Evolutionary conservation across 139 green algal species (phyloP), one percentile per base, ranked within the genome.

Genomic region (Volvox africanus): DNA sequence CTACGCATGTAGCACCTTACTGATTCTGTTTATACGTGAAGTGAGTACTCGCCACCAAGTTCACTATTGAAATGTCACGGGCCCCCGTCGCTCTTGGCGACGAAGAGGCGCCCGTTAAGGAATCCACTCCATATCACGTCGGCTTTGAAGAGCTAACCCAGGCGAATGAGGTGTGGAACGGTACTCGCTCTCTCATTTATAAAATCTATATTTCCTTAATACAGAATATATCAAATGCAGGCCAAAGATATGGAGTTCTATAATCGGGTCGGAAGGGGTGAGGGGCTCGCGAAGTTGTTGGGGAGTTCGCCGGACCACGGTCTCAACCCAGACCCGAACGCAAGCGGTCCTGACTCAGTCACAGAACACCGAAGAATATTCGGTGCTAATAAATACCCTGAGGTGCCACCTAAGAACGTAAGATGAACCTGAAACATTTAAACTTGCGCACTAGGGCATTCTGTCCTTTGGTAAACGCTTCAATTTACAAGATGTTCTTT

Each of bases 321-420:
- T 13, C 55, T 98, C n/a, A 88, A 87, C 0, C 16, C 37, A 20
- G 80, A 83, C 37, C 20, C 50, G 0, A n/a, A 36, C 14, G 71
- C 50, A 1, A 76, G 20, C 36, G 32, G 91, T 37, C 20, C 62
- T 32, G 80, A 85, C 30, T 68, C 50, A 32, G 73, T 90, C 9
- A 0, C 22, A 30, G 71, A 90, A 28, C 86, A 90, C 73, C 44
- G 86, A 13, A 36, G 73, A 36, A 55, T 76, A 2, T 99, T 96
- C 85, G 97, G 97, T 13, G 71, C 87, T 44, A 99, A 99, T 88
- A 93, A 61, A 1, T 91, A 93, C 30, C 92, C 93, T 32, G 92
- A 93, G 84, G 84, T 93, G 22, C 90, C 91, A 14, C 73, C 92
- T 22, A 96, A 96, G 86, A 94, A 87, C 37, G 98, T 99, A 20